These are phyloP conservation scores for Arabis alpina DNA, from an alignment of 345 rosid species.

Conservation along the genomic window DNA sequence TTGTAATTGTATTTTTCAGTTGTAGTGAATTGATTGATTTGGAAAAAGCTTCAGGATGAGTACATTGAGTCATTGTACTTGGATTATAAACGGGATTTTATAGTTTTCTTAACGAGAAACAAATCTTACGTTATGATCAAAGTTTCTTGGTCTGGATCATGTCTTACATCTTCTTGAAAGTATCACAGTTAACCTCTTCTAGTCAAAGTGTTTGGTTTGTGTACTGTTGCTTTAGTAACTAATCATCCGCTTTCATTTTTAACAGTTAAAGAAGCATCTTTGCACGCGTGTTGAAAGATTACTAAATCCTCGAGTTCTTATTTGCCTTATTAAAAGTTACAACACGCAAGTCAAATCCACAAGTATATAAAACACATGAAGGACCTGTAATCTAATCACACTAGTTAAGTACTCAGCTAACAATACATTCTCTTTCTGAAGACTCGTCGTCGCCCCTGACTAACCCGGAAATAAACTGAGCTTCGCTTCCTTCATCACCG, in stretches of 20 bases:
- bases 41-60: too few relatives aligned
- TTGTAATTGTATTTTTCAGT: neutral
- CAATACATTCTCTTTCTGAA: conserved; percentile 41
- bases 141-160: too few relatives aligned
- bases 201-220: too few relatives aligned
- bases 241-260: too few relatives aligned
- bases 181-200: too few relatives aligned
- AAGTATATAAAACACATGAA: conserved; percentile 11
- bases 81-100: too few relatives aligned
- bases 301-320: conserved; percentile 14
- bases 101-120: too few relatives aligned
- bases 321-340: conserved; percentile 24
- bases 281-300: neutral
- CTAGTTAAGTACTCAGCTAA: conserved; percentile 27
- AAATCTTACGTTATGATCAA: too few relatives aligned
- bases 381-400: conserved; percentile 9
- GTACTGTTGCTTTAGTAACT: too few relatives aligned
- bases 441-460: conserved; percentile 19
- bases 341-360: conserved; percentile 21
- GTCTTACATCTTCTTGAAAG: too few relatives aligned
- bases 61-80: too few relatives aligned
- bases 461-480: conserved; percentile 34
- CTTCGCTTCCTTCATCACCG: conserved; percentile 51
- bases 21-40: too few relatives aligned
- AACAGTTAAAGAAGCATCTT: neutral